These are phyloP conservation scores for Paralagenidium karlingii DNA, from an alignment of 352 stramenopile genomes.

Conservation along the genomic window DNA sequence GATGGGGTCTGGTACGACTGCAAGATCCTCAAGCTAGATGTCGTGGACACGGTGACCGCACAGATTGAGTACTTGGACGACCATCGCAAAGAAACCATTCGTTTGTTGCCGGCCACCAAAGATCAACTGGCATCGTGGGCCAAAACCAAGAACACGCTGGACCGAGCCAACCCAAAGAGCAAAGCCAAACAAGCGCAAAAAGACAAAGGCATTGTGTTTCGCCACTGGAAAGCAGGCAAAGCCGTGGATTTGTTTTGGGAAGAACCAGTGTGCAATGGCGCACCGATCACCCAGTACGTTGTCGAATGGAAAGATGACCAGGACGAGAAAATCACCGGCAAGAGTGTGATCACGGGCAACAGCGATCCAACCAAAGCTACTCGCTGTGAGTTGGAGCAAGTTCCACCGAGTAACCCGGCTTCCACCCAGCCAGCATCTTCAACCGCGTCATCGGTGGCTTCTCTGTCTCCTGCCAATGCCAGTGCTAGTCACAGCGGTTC, in stretches of 20 bases:
- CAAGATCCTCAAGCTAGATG: slow-evolving; percentile 33
- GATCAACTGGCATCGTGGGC: too few species aligned
- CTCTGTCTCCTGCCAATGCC: too few species aligned
- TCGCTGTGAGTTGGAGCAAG: too few species aligned
- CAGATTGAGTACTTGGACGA: slow-evolving; percentile 52
- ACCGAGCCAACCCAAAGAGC: too few species aligned
- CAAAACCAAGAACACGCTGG: slow-evolving; percentile 4
- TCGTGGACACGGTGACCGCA: slow-evolving; percentile 43
- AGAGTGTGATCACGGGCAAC: slow-evolving; percentile 5
- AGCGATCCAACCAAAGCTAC: slow-evolving; percentile 3
- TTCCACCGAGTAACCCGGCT: too few species aligned
- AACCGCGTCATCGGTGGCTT: too few species aligned
- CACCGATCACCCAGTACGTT: slow-evolving; percentile 43
- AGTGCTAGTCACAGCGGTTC: too few species aligned
- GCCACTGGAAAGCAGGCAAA: slow-evolving; percentile 49
- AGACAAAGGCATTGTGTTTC: slow-evolving; percentile 49
- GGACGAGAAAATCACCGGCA: slow-evolving; percentile 10
- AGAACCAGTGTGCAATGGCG: slow-evolving; percentile 42
- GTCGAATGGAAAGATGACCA: slow-evolving; percentile 57
- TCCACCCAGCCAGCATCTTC: too few species aligned
- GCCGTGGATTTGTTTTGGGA: slow-evolving; percentile 62
- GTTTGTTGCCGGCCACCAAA: slow-evolving; percentile 29
- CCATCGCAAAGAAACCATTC: slow-evolving; percentile 46
- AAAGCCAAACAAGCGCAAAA: slow-evolving; percentile 15
- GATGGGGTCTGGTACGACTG: slow-evolving; percentile 64